Percentiles rank a stretch among this genome's conserved stretches.
Conservation (phyloP, 768 basidiomycete species). For the Amanita muscaria region DNA sequence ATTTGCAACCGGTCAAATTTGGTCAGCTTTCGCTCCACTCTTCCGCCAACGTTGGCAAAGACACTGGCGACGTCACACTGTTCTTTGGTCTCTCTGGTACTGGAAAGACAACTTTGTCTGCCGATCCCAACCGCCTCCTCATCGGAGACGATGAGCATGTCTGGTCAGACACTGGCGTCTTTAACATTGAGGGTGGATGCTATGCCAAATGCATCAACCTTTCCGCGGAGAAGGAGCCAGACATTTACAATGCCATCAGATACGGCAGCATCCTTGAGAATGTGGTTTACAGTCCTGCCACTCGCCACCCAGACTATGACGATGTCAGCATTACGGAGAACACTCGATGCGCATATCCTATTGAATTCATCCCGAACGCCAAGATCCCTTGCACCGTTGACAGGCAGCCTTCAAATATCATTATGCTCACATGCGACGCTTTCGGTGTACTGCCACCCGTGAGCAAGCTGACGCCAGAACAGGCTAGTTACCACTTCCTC, state of each 20-base stretch:
- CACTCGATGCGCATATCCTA: slow-evolving; percentile 98
- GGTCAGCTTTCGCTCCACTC: slow-evolving; percentile 97
- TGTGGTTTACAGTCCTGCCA: slow-evolving; percentile 86
- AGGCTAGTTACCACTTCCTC: slow-evolving; percentile 96
- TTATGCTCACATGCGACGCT: slow-evolving; percentile 97
- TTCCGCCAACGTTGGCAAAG: slow-evolving; percentile 90
- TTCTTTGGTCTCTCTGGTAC: slow-evolving; percentile 99
- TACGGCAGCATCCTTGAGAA: slow-evolving; percentile 98
- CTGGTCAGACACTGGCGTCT: slow-evolving; percentile 97
- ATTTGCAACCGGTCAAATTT: slow-evolving; percentile 97
- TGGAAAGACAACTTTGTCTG: slow-evolving; percentile 97
- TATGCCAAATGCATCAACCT: slow-evolving; percentile 99
- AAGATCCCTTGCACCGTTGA: slow-evolving; percentile 86
- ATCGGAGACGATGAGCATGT: slow-evolving; percentile 99
- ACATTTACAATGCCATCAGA: slow-evolving; percentile 91
- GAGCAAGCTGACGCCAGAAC: slow-evolving; percentile 83
- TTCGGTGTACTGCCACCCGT: slow-evolving; percentile 98
- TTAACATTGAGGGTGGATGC: slow-evolving; percentile 99
- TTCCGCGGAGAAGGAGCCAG: slow-evolving; percentile 94
- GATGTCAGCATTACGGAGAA: slow-evolving; percentile 97
- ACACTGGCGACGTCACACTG: slow-evolving; percentile 86
- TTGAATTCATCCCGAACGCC: slow-evolving; percentile 94
- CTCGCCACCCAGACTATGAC: slow-evolving; percentile 88
- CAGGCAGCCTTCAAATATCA: slow-evolving; percentile 86
- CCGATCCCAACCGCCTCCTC: slow-evolving; percentile 86